Percentiles rank a stretch among this genome's conserved stretches.
Evolutionary conservation across 768 basidiomycete genomes (phyloP).

Genomic region (Lentinula lateritia): DNA sequence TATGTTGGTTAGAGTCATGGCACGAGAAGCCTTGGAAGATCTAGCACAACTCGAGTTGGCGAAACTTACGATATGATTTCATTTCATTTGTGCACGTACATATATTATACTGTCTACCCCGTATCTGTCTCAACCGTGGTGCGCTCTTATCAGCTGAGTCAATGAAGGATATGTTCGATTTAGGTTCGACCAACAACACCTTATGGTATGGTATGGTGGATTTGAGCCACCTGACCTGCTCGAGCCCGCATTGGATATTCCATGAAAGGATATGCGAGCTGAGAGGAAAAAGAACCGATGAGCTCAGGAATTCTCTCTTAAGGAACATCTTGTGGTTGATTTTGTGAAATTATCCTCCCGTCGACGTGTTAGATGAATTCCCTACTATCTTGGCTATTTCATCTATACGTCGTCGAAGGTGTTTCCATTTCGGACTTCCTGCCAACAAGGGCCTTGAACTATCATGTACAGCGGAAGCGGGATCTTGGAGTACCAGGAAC

Average conservation of each 20-base stretch:
- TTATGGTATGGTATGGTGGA: background rate
- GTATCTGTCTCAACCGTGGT: constrained; percentile 90
- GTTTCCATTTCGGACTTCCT: constrained; percentile 63
- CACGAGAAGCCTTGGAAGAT: constrained; percentile 58
- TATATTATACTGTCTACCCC: constrained; percentile 48
- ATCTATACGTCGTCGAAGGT: constrained; percentile 66
- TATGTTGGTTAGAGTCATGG: constrained; percentile 66
- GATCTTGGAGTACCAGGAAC: constrained; percentile 63
- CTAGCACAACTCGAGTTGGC: constrained; percentile 46
- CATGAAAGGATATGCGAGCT: constrained; percentile 14
- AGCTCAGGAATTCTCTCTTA: background rate
- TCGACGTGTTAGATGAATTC: constrained; percentile 24
- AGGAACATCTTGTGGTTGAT: too few relatives aligned
- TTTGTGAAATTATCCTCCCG: constrained; percentile 8
- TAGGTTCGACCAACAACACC: constrained; percentile 38
- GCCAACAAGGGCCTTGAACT: constrained; percentile 51
- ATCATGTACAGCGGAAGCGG: constrained; percentile 43
- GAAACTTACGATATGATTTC: constrained; percentile 31
- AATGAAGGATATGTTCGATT: constrained; percentile 63
- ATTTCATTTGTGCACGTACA: background rate
- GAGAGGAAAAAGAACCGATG: constrained; percentile 18
- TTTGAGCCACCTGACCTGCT: background rate
- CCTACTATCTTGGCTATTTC: constrained; percentile 64
- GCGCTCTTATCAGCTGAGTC: constrained; percentile 70
- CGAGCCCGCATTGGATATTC: constrained; percentile 11